A percentile compares a stretch with the other conserved stretches of the same genome.
These are phyloP conservation scores for Calonectria hongkongensis DNA, from an alignment of 2,329 filamentous ascomycete genomes.

Conservation along the genomic window DNA sequence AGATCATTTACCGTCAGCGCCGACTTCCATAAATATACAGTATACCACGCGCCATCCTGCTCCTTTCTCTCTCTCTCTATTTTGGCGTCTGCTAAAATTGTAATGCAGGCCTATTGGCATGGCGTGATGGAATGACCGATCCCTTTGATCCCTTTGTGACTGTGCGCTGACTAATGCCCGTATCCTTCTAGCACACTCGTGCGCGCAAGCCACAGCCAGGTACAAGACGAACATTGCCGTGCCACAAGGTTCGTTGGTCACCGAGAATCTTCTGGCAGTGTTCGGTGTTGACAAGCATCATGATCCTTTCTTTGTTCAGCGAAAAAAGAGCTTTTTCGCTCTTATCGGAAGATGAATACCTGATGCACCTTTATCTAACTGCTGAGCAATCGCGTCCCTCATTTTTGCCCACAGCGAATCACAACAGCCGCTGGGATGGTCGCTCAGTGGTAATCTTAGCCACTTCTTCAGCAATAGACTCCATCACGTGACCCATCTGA, in stretches of 20 bases:
- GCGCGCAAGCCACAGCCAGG: constrained; percentile 16
- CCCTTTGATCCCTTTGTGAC: not conserved
- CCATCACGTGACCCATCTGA: constrained; percentile 55
- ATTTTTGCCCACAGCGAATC: constrained; percentile 22
- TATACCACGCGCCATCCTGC: not conserved
- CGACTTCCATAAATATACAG: constrained; percentile 22
- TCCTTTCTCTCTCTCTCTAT: not conserved
- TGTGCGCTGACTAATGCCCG: constrained; percentile 27
- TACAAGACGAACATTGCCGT: constrained; percentile 18
- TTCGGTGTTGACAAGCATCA: not conserved
- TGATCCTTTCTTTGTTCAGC: not conserved
- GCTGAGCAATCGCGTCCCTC: constrained; percentile 36
- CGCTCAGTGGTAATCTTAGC: constrained; percentile 22
- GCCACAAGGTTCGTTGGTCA: constrained; percentile 24
- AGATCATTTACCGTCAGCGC: not conserved
- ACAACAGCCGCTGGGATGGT: constrained; percentile 29
- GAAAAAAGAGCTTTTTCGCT: not conserved
- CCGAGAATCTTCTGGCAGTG: constrained; percentile 50
- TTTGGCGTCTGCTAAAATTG: not conserved
- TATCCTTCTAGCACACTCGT: not conserved
- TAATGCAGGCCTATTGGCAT: not conserved
- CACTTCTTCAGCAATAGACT: constrained; percentile 39
- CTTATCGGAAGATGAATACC: not conserved
- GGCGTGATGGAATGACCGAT: constrained; percentile 3
- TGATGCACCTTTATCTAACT: constrained; percentile 9